phyloP scores from a whole-genome alignment of 1,284 basidiomycete species.

The Ceratobasidium sp. region DNA sequence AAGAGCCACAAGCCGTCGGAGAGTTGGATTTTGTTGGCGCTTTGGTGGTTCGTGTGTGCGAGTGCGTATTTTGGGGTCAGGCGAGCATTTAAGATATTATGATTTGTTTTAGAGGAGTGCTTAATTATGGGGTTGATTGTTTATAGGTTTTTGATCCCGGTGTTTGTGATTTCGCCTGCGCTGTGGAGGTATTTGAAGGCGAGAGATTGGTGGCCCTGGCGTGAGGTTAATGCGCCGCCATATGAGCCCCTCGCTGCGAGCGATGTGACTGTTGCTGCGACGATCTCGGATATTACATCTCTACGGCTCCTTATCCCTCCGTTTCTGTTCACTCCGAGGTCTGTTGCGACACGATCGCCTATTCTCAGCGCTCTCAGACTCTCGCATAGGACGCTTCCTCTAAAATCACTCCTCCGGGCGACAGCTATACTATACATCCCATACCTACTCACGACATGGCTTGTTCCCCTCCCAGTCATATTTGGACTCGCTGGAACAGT shows the following conservation, averaged over 20 bases:
- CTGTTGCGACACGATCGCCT: slow-evolving; percentile 25
- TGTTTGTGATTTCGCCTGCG: slow-evolving; percentile 19
- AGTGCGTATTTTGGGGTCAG: slow-evolving; percentile 44
- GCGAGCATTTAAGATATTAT: slow-evolving; percentile 26
- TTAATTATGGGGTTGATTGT: too few relatives aligned
- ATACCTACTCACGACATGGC: slow-evolving; percentile 69
- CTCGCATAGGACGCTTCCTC: slow-evolving; percentile 1
- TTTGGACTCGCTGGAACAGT: slow-evolving; percentile 72
- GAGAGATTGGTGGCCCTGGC: slow-evolving; percentile 38
- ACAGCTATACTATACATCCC: slow-evolving; percentile 64
- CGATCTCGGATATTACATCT: slow-evolving; percentile 34
- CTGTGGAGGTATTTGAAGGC: slow-evolving; percentile 29
- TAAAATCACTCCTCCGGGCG: slow-evolving; percentile 23
- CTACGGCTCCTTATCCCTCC: slow-evolving; percentile 31
- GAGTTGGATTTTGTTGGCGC: slow-evolving; percentile 48
- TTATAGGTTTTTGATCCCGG: slow-evolving; percentile 25
- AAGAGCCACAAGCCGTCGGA: slow-evolving; percentile 46
- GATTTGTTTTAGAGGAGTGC: too few relatives aligned
- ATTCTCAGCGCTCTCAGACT: slow-evolving; percentile 21
- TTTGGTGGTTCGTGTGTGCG: slow-evolving; percentile 48
- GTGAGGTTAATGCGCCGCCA: neutral
- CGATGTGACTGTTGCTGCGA: slow-evolving; percentile 29
- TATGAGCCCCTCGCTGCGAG: slow-evolving; percentile 33
- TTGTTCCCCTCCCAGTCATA: slow-evolving; percentile 71
- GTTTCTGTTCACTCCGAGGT: slow-evolving; percentile 1